These are phyloP conservation scores for Monosporascus ibericus DNA, from an alignment of 2,329 filamentous ascomycete genomes.

Conservation along the genomic window DNA sequence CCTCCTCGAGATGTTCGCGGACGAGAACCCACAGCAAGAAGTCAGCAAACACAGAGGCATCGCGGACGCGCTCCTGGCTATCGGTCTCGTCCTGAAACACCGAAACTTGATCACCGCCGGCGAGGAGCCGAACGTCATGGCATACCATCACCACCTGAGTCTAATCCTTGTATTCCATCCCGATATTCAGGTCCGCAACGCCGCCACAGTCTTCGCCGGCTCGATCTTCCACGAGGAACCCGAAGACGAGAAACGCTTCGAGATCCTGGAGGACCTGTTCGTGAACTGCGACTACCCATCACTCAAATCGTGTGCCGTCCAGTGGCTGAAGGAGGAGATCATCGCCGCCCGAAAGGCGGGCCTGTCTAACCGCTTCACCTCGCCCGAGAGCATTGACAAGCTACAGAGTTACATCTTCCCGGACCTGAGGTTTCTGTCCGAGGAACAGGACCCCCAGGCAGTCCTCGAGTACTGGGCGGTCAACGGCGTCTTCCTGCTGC, in stretches of 20 bases:
- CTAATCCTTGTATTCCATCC: slow-evolving; percentile 54
- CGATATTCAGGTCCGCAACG: slow-evolving; percentile 46
- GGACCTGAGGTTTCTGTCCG: slow-evolving; percentile 41
- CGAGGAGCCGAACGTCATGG: slow-evolving; percentile 43
- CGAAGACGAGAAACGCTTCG: slow-evolving; percentile 50
- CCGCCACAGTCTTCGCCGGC: slow-evolving; percentile 47
- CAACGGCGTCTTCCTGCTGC: slow-evolving; percentile 49
- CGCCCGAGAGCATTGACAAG: slow-evolving; percentile 49
- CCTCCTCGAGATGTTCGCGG: slow-evolving; percentile 49
- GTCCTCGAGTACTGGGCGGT: slow-evolving; percentile 46
- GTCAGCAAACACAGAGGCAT: slow-evolving; percentile 48
- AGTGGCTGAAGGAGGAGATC: slow-evolving; percentile 59
- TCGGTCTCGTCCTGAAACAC: slow-evolving; percentile 54
- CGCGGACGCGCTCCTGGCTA: slow-evolving; percentile 52
- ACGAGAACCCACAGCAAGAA: slow-evolving; percentile 39
- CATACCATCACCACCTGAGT: slow-evolving; percentile 54
- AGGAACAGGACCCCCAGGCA: slow-evolving; percentile 30
- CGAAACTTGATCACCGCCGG: slow-evolving; percentile 36
- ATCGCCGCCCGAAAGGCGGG: slow-evolving; percentile 34
- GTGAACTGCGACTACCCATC: slow-evolving; percentile 60
- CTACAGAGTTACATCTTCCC: slow-evolving; percentile 59
- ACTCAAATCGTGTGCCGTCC: slow-evolving; percentile 56
- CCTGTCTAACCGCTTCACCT: slow-evolving; percentile 38
- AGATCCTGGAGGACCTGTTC: slow-evolving; percentile 58
- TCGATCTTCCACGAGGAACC: slow-evolving; percentile 52